These are phyloP conservation scores for Globisporangium nunn DNA, from an alignment of 352 stramenopile species.

Conservation along the genomic window DNA sequence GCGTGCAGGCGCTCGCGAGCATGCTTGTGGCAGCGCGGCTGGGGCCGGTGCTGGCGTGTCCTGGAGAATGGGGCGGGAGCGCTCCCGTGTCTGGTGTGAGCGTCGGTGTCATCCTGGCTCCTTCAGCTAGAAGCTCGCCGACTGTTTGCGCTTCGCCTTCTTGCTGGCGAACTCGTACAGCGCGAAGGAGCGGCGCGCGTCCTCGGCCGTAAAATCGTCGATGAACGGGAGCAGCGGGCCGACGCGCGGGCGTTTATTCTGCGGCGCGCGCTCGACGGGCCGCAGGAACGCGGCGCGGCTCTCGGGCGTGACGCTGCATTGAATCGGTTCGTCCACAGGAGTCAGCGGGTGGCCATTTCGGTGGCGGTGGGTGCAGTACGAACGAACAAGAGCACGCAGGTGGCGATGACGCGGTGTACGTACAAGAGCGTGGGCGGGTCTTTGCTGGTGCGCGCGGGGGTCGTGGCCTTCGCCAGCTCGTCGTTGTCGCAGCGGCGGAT, in stretches of 20 bases:
- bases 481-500: constrained; percentile 1
- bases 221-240: constrained; percentile 24
- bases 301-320: constrained; percentile 8
- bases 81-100: not conserved
- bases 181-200: constrained; percentile 14
- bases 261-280: constrained; percentile 4
- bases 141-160: constrained; percentile 20
- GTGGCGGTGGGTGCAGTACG: not conserved
- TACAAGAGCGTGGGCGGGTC: not conserved
- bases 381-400: not conserved
- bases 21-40: too few species aligned
- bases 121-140: constrained; percentile 12
- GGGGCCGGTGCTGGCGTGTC: too few species aligned
- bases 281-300: constrained; percentile 12
- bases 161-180: constrained; percentile 12
- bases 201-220: constrained; percentile 19
- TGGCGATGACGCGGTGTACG: not conserved
- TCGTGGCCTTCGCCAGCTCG: not conserved
- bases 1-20: too few species aligned
- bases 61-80: not conserved
- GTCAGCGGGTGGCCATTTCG: not conserved
- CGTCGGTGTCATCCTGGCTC: not conserved
- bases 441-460: not conserved
- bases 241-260: constrained; percentile 14
- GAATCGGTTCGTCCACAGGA: not conserved